phyloP scores from a whole-genome alignment of 768 basidiomycete genomes.

The Russula sp. region DNA sequence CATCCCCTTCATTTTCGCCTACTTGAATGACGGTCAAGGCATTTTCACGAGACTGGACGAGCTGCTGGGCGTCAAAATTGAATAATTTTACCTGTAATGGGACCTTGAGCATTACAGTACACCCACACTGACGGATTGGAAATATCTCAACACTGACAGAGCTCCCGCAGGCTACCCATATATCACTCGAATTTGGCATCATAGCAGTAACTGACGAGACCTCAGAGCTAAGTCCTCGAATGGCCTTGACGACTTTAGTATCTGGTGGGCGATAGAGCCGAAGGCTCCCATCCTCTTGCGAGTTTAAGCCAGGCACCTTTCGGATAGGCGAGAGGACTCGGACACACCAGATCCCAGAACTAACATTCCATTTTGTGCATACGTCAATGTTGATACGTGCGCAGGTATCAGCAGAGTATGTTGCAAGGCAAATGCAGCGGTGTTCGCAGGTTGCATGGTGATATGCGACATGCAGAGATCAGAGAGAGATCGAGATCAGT shows the following conservation, averaged over 20 bases:
- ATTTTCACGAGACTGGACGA: conserved; percentile 51
- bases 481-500: too few species aligned
- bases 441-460: not conserved
- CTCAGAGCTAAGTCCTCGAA: conserved; percentile 37
- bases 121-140: not conserved
- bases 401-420: conserved; percentile 39
- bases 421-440: not conserved
- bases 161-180: conserved; percentile 64
- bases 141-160: conserved; percentile 37
- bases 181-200: conserved; percentile 30
- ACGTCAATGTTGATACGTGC: conserved; percentile 49
- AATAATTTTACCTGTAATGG: conserved; percentile 34
- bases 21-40: conserved; percentile 42
- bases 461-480: too few species aligned
- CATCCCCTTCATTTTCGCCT: conserved; percentile 47
- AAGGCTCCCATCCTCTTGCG: conserved; percentile 30
- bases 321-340: not conserved
- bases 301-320: conserved; percentile 41
- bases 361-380: conserved; percentile 43
- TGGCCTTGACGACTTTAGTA: conserved; percentile 18
- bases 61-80: conserved; percentile 41
- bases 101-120: not conserved
- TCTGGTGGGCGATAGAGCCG: conserved; percentile 21
- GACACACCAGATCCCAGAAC: conserved; percentile 56
- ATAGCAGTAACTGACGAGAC: conserved; percentile 57